Evolutionary conservation across 2,329 filamentous ascomycete genomes (phyloP).

Genomic region (Huntiella savannae): DNA sequence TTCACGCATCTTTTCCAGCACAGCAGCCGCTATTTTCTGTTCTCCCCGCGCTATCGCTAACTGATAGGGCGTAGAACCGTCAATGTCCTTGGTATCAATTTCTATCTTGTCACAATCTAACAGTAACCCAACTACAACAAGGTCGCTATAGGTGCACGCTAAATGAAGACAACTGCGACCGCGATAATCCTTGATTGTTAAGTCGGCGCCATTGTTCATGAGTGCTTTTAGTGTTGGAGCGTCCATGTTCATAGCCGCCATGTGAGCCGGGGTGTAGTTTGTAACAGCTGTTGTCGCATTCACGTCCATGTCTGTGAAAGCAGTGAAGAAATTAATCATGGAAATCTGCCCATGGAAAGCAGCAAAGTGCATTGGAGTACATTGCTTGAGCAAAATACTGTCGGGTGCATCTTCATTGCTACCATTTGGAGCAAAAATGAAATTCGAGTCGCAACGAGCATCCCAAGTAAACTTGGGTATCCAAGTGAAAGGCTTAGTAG

Average conservation of each 20-base stretch:
- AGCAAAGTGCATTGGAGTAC: slow-evolving; percentile 11
- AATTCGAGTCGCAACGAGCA: slow-evolving; percentile 9
- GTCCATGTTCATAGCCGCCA: slow-evolving; percentile 14
- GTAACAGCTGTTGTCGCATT: slow-evolving; percentile 5
- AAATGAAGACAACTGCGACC: too few species aligned
- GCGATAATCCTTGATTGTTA: background rate
- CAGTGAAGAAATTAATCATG: slow-evolving; percentile 9
- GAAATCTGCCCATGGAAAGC: slow-evolving; percentile 11
- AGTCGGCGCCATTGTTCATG: slow-evolving; percentile 12
- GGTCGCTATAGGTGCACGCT: too few species aligned
- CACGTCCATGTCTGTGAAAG: slow-evolving; percentile 3
- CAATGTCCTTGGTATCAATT: background rate
- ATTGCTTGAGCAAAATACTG: background rate
- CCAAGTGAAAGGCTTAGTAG: background rate
- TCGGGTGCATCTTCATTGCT: background rate
- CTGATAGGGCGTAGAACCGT: background rate
- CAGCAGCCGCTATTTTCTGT: background rate
- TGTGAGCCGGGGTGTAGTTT: slow-evolving; percentile 6
- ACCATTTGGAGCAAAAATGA: slow-evolving; percentile 8
- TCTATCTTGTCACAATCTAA: background rate
- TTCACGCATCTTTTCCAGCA: background rate
- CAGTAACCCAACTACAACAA: background rate
- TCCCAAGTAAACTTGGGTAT: slow-evolving; percentile 9
- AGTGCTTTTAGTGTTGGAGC: slow-evolving; percentile 19
- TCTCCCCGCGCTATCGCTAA: background rate